Evolutionary conservation across 1,284 basidiomycete species (phyloP), one percentile per base, ranked within the genome.

Genomic region (Jaminaea rosea): DNA sequence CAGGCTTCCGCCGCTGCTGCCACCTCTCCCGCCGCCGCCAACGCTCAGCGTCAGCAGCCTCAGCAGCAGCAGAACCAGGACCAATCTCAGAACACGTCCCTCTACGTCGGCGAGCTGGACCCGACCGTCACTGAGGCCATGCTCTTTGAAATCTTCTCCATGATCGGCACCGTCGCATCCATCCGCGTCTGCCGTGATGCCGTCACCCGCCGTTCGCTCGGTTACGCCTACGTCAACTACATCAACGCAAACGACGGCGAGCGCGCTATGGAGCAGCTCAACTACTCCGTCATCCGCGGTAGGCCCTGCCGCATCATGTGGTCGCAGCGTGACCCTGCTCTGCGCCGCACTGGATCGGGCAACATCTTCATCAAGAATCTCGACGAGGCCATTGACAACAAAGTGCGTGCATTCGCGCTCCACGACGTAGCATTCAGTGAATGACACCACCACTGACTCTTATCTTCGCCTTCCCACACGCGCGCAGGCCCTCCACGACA

Each of bases 331-430:
- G 94, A 98, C 80, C 94, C 94, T 59, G 88, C 90, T 68, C 84
- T 98, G 73, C 90, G 94, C 78, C 97, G 98, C 83, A 97, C 92
- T 63, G 92, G 92, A 63, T 91, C 96, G 79, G 94, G 94, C 77
- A 99, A 98, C 79, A 93, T 99, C 75, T 99, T 99, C 80, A 98
- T 99, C 81, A 99, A 98, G 81, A 98, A 98, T 80, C 80, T 99
- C 65, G 94, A 98, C 76, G 89, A 94, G 77, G 82, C 82, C 60
- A 99, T 99, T 69, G 94, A 99, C 80, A 98, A 98, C 83, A 99
- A 99, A n/a, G n/a, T n/a, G n/a, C n/a, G n/a, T n/a, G n/a, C n/a
- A n/a, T n/a, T n/a, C n/a, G n/a, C n/a, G n/a, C n/a, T n/a, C n/a
- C n/a, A n/a, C n/a, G n/a, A n/a, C n/a, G n/a, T n/a, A n/a, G n/a